These are phyloP conservation scores for Triticum timopheevii DNA, from an alignment of 176 grass and related monocot species.

Conservation along the genomic window DNA sequence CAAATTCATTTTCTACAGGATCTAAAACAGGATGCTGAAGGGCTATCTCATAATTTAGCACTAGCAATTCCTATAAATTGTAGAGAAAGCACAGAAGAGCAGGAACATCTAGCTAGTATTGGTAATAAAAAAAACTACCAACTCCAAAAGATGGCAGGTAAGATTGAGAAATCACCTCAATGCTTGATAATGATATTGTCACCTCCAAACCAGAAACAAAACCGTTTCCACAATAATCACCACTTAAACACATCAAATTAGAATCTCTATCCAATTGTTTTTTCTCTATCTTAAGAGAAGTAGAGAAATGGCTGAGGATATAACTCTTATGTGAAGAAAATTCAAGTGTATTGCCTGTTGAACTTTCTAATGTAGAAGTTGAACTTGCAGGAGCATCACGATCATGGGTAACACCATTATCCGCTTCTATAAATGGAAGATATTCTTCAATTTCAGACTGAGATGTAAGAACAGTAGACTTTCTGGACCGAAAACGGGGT, in stretches of 20 bases:
- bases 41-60: neutral
- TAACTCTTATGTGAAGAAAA: slow-evolving; percentile 50
- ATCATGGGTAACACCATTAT: slow-evolving; percentile 21
- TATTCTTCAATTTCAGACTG: slow-evolving; percentile 57
- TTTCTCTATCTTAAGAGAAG: slow-evolving; percentile 60
- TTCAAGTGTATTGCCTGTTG: slow-evolving; percentile 24
- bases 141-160: slow-evolving; percentile 25
- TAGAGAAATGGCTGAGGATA: slow-evolving; percentile 59
- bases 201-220: slow-evolving; percentile 77
- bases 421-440: slow-evolving; percentile 30
- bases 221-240: slow-evolving; percentile 67
- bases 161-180: slow-evolving; percentile 49
- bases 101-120: neutral
- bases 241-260: slow-evolving; percentile 31
- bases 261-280: slow-evolving; percentile 36
- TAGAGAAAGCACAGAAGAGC: slow-evolving; percentile 12
- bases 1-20: neutral
- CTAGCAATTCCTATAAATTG: slow-evolving; percentile 13
- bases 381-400: slow-evolving; percentile 46
- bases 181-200: slow-evolving; percentile 50
- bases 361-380: slow-evolving; percentile 43
- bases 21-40: slow-evolving; percentile 2
- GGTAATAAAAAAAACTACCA: neutral
- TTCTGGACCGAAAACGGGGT: slow-evolving; percentile 69
- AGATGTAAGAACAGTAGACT: slow-evolving; percentile 42